Evolutionary conservation across 139 green algal genomes (phyloP).

Genomic region (Zygnema circumcarinatum): DNA sequence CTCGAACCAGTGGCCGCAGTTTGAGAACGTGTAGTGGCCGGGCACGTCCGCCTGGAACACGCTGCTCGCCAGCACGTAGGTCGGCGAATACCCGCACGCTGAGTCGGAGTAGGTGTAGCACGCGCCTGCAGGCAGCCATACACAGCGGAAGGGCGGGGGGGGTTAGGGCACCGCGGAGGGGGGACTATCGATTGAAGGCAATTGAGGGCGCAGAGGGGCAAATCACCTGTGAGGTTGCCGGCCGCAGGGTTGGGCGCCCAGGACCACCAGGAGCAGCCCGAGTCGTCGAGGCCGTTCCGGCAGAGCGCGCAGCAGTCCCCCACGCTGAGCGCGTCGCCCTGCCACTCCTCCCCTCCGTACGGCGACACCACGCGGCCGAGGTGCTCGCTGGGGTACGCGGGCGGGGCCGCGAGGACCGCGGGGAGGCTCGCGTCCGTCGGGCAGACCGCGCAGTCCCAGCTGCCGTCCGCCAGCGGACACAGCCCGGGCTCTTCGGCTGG

Average conservation of each 20-base stretch:
- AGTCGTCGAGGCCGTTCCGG: neutral
- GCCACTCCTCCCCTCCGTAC: neutral
- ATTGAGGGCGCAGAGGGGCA: neutral
- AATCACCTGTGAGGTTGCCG: neutral
- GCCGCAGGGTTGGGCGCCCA: neutral
- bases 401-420: neutral
- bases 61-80: neutral
- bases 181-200: neutral
- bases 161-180: no score
- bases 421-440: neutral
- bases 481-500: neutral
- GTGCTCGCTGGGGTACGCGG: neutral
- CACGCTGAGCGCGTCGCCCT: neutral
- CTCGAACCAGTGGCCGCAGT: neutral
- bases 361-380: neutral
- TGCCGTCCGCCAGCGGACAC: neutral
- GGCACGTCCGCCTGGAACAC: neutral
- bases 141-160: no score
- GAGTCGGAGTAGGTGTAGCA: neutral
- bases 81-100: neutral
- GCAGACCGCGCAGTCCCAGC: neutral
- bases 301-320: neutral
- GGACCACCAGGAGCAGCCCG: neutral
- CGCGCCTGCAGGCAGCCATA: no score
- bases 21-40: neutral